phyloP scores from a whole-genome alignment of 176 grass and related monocot species.

The Rhipidocladum racemiflorum region DNA sequence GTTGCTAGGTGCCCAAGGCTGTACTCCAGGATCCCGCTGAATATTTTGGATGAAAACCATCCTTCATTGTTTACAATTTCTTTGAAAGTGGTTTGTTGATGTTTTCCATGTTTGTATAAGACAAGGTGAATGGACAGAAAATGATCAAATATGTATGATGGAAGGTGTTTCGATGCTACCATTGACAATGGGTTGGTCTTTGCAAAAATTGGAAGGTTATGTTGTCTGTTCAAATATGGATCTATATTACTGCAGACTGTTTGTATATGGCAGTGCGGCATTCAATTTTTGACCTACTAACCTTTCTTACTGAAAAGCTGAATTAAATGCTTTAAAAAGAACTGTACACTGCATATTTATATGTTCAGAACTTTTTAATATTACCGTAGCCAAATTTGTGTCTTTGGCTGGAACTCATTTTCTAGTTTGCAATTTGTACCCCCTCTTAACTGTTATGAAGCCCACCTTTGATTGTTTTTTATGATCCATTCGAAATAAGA shows the following conservation, averaged over 20 bases:
- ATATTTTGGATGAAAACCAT: background rate
- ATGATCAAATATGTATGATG: background rate
- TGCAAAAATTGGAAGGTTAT: background rate
- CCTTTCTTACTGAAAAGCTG: background rate
- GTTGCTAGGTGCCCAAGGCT: background rate
- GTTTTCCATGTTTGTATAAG: background rate
- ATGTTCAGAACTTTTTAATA: background rate
- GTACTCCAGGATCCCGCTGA: background rate
- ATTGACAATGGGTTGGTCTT: background rate
- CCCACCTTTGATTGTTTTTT: background rate
- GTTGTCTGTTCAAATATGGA: background rate
- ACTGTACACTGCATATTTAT: background rate
- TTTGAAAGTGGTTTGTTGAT: background rate
- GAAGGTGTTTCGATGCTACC: background rate
- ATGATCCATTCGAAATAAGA: background rate
- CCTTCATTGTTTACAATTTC: background rate
- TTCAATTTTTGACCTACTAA: background rate
- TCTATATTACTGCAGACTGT: background rate
- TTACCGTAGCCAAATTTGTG: background rate
- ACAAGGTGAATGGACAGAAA: background rate
- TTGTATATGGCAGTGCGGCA: background rate
- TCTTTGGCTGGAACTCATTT: background rate
- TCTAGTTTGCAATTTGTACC: background rate
- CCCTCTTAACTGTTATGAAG: background rate
- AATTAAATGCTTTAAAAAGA: background rate